Evolutionary conservation across 2,329 filamentous ascomycete species (phyloP), one percentile per base, ranked within the genome.

Genomic region (Aspergillus persii): DNA sequence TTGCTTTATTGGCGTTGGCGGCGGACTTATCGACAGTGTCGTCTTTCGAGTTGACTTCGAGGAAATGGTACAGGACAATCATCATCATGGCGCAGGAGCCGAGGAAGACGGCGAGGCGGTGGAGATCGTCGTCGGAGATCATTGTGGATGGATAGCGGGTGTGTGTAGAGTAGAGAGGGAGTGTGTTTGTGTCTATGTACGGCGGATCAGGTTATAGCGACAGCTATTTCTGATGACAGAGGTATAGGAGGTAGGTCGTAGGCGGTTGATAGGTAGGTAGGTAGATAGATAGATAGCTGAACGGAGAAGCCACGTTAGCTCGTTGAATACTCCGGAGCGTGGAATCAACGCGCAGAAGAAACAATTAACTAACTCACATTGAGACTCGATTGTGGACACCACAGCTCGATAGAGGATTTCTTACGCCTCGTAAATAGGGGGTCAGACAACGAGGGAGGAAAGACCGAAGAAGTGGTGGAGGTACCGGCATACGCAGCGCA

Each of bases 61-160:
- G 87, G 80, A 96, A 98, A 77, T 98, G 92, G 79, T 99, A 98
- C 30, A 96, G 79, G 31, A 99, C 87, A 66, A 98, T 97, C 62
- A 99, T 84, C 49, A 97, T 82, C 91, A 98, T 94, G 63, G 94
- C 87, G 46, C 88, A 85, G 57, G 88, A 90, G 80, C 95, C 95
- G 61, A 99, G 90, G 76, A 97, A 94, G 76, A 98, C 88, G 76
- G 95, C 93, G 31, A 99, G 86, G 63, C 85, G 85, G 84, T 98
- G 97, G 70, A 99, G 88, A 66, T 95, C 88, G 76, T 84, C 81
- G 86, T 99, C 95, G 75, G 93, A 89, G 75, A 99, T 98, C 95
- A 99, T 99, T 52, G 26, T 47, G 44, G 18, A 47, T 47, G 18
- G 18, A 26, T 8, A 3, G 23, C 7, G 41, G 23, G 18, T 46